Base-by-base conservation (phyloP, 2,329 filamentous ascomycete species). In the Pseudopithomyces maydicus region DNA sequence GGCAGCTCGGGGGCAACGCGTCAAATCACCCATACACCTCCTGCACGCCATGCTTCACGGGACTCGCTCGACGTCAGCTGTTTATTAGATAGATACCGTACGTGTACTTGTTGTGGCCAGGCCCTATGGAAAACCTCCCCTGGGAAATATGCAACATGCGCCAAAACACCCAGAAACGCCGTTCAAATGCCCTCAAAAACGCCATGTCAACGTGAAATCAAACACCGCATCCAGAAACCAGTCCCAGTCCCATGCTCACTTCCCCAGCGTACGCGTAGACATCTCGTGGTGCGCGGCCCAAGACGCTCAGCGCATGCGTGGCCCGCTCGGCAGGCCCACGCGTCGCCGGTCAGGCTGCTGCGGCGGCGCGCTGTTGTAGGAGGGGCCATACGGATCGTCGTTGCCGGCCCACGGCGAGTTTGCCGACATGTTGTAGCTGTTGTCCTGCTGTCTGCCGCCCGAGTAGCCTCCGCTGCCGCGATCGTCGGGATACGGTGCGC, bases 281-380 rank as follows among this genome's bases (percentile, higher is more conserved):
- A 29, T 8, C 68, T 65, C 54, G 38, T 58, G 61, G 61, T 59
- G 42, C 39, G 29, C 15, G 26, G 49, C 42, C 39, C 38, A 20
- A 50, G 14, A 6, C 15, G 20, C 33, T 39, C 36, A 73, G 41
- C 72, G 72, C 70, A 75, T 75, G 62, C 74, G 69, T 41, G 74
- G 74, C 56, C 74, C 74, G 62, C 69, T 76, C 39, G 74, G 74
- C 52, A 77, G 61, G 26, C 74, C 74, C 32, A 75, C 61, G 57
- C 72, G 73, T 43, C 68, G 51, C 48, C 72, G 71, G 36, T 70
- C 71, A 33, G 65, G 63, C 22, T 64, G 63, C 20, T 65, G 71
- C 43, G 64, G 65, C 46, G 67, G 64, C 46, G 59, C 62, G 42
- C 56, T 59, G 20, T 65, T 64, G 33, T 70, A 63, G 14, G 64